Conservation (phyloP, 495 filamentous ascomycete species). For the Penicillium soppii region DNA sequence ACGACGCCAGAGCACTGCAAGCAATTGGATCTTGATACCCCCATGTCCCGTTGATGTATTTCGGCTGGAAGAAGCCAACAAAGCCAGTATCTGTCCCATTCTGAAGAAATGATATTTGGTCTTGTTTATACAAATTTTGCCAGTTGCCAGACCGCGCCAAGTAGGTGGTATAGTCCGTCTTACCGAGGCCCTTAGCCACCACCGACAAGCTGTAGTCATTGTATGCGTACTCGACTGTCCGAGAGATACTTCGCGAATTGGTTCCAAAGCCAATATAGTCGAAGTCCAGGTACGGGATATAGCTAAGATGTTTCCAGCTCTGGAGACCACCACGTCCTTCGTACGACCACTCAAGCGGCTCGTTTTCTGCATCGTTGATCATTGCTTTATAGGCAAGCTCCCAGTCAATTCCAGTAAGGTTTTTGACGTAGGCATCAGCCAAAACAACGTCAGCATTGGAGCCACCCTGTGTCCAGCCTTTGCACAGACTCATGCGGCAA, state of each 20-base stretch:
- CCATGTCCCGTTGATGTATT: slow-evolving; percentile 64
- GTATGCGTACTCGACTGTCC: slow-evolving; percentile 75
- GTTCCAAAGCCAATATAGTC: slow-evolving; percentile 69
- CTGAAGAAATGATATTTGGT: slow-evolving; percentile 54
- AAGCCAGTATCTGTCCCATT: slow-evolving; percentile 63
- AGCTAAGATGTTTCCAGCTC: slow-evolving; percentile 65
- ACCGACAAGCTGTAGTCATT: slow-evolving; percentile 71
- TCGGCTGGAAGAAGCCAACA: slow-evolving; percentile 67
- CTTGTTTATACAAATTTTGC: slow-evolving; percentile 64
- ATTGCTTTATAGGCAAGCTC: slow-evolving; percentile 67
- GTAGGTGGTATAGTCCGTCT: slow-evolving; percentile 59
- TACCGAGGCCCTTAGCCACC: slow-evolving; percentile 55
- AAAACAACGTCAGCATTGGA: slow-evolving; percentile 76
- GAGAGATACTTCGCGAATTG: slow-evolving; percentile 67
- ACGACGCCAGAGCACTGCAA: slow-evolving; percentile 55
- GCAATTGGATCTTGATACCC: slow-evolving; percentile 68
- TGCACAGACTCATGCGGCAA: slow-evolving; percentile 65
- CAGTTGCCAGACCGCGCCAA: slow-evolving; percentile 61
- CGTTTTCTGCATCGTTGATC: slow-evolving; percentile 74
- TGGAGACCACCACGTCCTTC: slow-evolving; percentile 68
- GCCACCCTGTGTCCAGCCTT: slow-evolving; percentile 74
- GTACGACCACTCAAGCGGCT: slow-evolving; percentile 69
- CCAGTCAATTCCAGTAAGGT: slow-evolving; percentile 66
- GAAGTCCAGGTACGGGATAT: slow-evolving; percentile 69
- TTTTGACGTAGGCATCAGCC: slow-evolving; percentile 68